Base-by-base conservation (phyloP, 192 early-diverging fungal species). In the Pecoramyces ruminantium region DNA sequence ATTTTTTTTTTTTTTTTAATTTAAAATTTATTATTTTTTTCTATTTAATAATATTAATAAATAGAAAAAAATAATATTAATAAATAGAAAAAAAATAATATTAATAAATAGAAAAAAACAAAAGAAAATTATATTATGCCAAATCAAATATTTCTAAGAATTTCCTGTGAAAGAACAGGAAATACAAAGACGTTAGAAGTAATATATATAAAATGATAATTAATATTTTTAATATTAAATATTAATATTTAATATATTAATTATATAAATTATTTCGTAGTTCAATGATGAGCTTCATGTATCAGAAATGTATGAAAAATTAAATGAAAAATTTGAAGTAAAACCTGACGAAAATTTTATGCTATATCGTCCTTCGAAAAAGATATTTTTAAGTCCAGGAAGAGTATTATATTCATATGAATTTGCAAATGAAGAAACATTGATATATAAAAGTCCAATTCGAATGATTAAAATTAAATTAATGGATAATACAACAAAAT, bases 351-450 rank as follows among this genome's bases (percentile, higher is more conserved):
- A 51, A 51, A 21, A 21, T 4, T 51, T 51, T 21, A 21, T 51
- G 42, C 0, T 51, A 21, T 51, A 51, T 51, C 42, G 42, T 51
- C 42, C 42, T 21, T 51, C 18, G 2, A 51, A 51, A 21, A 51
- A 51, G 18, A 1, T 21, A 4, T 51, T 21, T 51, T 51, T 51
- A 51, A 51, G 21, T 21, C 18, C 42, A 12, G 82, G 79, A 40
- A 90, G 88, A 81, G 79, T 87, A 17, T 81, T 91, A 21, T 89
- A 89, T 42, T 89, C 83, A 78, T 91, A 91, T 82, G 89, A 91
- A 38, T 80, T 91, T 9, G 86, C 84, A 79, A 82, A 85, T 12
- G 88, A 87, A 12, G 90, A 91, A 78, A 27, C 79, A 17, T 82
- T 91, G 4, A 87, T 89, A 79, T 90, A 86, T 80, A 86, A 86